Conservation (phyloP, 176 grass and related monocot species). For the Musa beccarii region DNA sequence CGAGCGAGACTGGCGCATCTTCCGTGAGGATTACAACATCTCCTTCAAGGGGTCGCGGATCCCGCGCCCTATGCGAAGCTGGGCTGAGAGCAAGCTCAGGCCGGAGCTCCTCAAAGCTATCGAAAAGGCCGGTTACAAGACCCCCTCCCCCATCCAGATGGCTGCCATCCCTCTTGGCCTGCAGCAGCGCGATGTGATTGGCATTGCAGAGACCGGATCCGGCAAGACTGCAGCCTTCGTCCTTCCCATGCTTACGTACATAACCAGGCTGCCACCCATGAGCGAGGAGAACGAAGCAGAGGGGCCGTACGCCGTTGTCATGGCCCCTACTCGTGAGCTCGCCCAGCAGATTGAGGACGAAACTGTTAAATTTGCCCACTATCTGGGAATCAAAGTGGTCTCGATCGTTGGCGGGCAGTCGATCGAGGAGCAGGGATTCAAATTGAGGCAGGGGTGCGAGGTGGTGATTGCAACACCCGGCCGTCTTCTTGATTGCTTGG, state of each 20-base stretch:
- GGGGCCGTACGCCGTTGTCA: conserved; percentile 93
- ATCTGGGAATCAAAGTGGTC: conserved; percentile 85
- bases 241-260: conserved; percentile 90
- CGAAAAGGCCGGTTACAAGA: conserved; percentile 76
- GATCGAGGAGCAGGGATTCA: conserved; percentile 96
- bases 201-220: conserved; percentile 88
- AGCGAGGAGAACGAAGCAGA: conserved; percentile 92
- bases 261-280: conserved; percentile 78
- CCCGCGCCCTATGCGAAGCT: conserved; percentile 77
- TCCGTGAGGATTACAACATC: conserved; percentile 93
- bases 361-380: conserved; percentile 92
- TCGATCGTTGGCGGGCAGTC: conserved; percentile 97
- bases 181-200: conserved; percentile 96
- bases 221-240: conserved; percentile 97
- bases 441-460: conserved; percentile 86
- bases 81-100: conserved; percentile 78
- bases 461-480: conserved; percentile 96
- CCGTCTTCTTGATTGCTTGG: conserved; percentile 89
- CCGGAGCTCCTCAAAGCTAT: conserved; percentile 66
- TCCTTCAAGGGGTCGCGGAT: conserved; percentile 91
- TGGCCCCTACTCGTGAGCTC: conserved; percentile 95
- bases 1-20: conserved; percentile 87
- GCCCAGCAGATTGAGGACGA: conserved; percentile 98
- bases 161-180: conserved; percentile 88
- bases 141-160: conserved; percentile 90